phyloP scores from a whole-genome alignment of 768 basidiomycete genomes.

The Tulasnella sp. region DNA sequence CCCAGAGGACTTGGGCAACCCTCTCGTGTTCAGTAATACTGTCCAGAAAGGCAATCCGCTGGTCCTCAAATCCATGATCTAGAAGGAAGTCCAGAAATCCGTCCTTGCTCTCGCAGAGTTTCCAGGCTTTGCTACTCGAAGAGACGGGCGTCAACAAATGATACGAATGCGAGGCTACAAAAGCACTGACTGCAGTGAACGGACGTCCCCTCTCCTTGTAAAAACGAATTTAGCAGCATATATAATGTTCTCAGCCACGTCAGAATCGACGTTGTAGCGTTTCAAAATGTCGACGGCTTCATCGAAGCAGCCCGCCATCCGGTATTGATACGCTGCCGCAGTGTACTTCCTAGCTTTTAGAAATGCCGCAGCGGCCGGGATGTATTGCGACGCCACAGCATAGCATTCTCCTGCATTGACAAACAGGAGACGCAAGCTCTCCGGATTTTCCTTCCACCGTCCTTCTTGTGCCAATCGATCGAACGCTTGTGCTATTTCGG shows the following conservation, averaged over 20 bases:
- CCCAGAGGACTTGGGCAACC: slow-evolving; percentile 53
- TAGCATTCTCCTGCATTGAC: not conserved
- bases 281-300: slow-evolving; percentile 21
- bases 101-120: slow-evolving; percentile 51
- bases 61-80: slow-evolving; percentile 50
- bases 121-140: slow-evolving; percentile 44
- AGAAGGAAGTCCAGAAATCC: slow-evolving; percentile 57
- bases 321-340: slow-evolving; percentile 5
- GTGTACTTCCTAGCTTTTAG: slow-evolving; percentile 11
- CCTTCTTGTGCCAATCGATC: not conserved
- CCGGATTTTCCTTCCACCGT: not conserved
- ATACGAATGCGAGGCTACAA: not conserved
- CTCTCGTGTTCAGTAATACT: slow-evolving; percentile 45
- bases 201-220: slow-evolving; percentile 41
- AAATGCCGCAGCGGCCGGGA: not conserved
- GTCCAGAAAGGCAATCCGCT: slow-evolving; percentile 47
- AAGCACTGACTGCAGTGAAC: slow-evolving; percentile 36
- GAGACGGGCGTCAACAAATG: not conserved
- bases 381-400: not conserved
- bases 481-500: not conserved
- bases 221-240: slow-evolving; percentile 50
- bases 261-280: slow-evolving; percentile 39
- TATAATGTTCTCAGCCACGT: slow-evolving; percentile 41
- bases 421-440: not conserved
- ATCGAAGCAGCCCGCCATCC: slow-evolving; percentile 11